Base-by-base conservation (phyloP, 257 asterid genomes). In the Gardenia jasminoides region DNA sequence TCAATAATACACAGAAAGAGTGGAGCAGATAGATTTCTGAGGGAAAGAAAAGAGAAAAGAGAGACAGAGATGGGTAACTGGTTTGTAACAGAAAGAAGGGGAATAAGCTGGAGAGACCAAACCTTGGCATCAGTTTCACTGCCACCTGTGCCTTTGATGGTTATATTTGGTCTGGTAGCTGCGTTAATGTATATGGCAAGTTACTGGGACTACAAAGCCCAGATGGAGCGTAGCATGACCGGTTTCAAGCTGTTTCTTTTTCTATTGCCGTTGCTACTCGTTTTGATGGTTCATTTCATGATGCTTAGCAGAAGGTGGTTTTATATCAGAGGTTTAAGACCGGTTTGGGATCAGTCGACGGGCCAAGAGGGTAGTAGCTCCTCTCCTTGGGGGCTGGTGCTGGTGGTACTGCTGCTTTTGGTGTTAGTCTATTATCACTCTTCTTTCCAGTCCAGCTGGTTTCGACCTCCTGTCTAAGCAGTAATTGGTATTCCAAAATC, bases 21-120 rank as follows among this genome's bases (percentile, higher is more conserved):
- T 58, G 4, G 10, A 61, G 67, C 30, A 10, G 66, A 10, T 41
- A 72, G 19, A n/a, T 8, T 12, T 26, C 36, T 22, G 26, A 61
- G 67, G 26, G 9, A 10, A 24, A n/a, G 5, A 61, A 24, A 24
- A 19, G 26, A 70, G 13, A 16, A 22, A 43, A 1, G 5, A 30
- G 41, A 7, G 6, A 13, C 1, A 59, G 62, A 64, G 33, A 90
- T 92, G 96, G 88, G 84, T 72, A 76, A 61, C 16, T 87, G 86
- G 89, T 78, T 87, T 28, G 76, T 79, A 77, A 77, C 88, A 78
- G 92, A 79, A 78, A 83, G 89, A 66, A 87, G 91, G 72, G 91
- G 89, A 11, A 64, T 86, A 17, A 89, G 94, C 86, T 92, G 98
- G 96, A 89, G 80, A 48, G 94, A 89, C 39, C 91, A 80, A 76